A percentile compares a stretch with the other conserved stretches of the same genome.
Conservation (phyloP, 441 rosid species). For the Gossypium gossypioides region DNA sequence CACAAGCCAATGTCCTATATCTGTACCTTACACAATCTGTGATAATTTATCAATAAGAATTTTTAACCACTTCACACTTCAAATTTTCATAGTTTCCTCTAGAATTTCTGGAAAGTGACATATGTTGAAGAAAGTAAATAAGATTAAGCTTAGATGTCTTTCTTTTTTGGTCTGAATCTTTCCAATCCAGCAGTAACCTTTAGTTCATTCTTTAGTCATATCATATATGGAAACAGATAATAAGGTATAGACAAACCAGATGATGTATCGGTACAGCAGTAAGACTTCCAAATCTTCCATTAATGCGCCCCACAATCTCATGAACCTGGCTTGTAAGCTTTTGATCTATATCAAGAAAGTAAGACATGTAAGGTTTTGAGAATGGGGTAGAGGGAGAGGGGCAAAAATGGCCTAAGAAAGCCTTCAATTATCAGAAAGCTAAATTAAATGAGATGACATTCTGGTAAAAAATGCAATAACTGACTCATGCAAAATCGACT, state of each 20-base stretch:
- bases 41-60: too few relatives aligned
- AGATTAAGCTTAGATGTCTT: background rate
- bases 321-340: constrained; percentile 73
- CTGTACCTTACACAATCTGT: background rate
- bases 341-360: constrained; percentile 37
- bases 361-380: background rate
- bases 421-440: background rate
- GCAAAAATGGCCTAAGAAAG: background rate
- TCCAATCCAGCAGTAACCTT: background rate
- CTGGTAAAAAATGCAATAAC: background rate
- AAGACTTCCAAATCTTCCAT: constrained; percentile 72
- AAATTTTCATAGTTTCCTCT: background rate
- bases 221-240: background rate
- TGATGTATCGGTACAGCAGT: constrained; percentile 72
- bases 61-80: background rate
- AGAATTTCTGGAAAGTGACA: background rate
- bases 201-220: background rate
- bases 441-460: background rate
- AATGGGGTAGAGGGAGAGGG: background rate
- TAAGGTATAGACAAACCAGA: constrained; percentile 39
- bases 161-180: background rate
- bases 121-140: background rate
- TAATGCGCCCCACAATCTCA: constrained; percentile 72
- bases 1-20: background rate
- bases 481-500: background rate